phyloP scores from a whole-genome alignment of 495 filamentous ascomycete genomes.

The Pyronema omphalodes region DNA sequence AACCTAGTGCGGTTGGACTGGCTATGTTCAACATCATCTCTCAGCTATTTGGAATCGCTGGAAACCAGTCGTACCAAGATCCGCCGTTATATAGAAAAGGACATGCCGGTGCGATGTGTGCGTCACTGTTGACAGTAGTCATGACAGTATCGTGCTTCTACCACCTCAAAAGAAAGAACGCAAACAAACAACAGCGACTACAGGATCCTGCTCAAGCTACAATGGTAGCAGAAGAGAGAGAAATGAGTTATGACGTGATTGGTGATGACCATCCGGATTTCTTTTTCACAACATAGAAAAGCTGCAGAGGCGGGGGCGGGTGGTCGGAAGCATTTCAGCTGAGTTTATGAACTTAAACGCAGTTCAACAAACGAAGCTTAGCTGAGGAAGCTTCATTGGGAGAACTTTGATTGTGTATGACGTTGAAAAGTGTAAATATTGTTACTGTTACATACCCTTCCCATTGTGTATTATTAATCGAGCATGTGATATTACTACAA shows the following conservation, averaged over 20 bases:
- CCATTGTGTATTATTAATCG: too few species aligned
- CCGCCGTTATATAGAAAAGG: constrained; percentile 5
- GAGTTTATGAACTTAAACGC: too few species aligned
- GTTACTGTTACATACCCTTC: too few species aligned
- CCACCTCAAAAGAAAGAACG: neutral
- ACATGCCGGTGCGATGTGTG: constrained; percentile 1
- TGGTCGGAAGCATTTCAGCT: too few species aligned
- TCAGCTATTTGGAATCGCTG: constrained; percentile 3
- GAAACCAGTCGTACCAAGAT: constrained; percentile 4
- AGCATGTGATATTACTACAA: too few species aligned
- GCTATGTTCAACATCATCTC: constrained; percentile 2
- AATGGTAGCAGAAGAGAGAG: neutral
- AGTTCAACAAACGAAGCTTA: too few species aligned
- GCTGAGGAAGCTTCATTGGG: too few species aligned
- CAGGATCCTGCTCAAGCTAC: neutral
- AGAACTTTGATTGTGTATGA: too few species aligned
- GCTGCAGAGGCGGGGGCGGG: too few species aligned
- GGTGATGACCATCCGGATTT: constrained; percentile 3
- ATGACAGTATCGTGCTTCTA: neutral
- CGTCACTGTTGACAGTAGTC: neutral
- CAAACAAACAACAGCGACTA: neutral
- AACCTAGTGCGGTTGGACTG: neutral
- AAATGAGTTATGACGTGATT: constrained; percentile 5
- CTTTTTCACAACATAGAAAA: neutral
- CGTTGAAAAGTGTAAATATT: too few species aligned